A percentile compares a stretch with the other conserved stretches of the same genome.
Evolutionary conservation across 1,139 yeast species (phyloP).

Genomic region (Magnusiomyces fungicola): DNA sequence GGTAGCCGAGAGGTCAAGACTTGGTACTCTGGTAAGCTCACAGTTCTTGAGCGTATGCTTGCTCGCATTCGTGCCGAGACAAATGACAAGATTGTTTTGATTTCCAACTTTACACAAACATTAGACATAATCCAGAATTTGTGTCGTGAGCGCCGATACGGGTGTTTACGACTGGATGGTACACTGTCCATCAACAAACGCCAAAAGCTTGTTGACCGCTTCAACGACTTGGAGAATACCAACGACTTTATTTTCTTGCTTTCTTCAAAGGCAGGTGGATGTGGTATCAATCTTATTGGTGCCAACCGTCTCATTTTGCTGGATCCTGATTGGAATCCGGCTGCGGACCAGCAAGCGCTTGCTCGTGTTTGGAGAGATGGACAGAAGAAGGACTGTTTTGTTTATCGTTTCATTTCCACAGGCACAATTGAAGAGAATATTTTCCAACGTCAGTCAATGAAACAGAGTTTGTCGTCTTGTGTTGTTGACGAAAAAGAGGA

Average conservation of each 20-base stretch:
- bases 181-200: constrained; percentile 87
- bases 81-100: constrained; percentile 87
- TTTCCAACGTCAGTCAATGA: constrained; percentile 95
- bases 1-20: constrained; percentile 59
- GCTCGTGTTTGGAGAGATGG: constrained; percentile 99
- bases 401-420: constrained; percentile 85
- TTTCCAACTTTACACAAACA: constrained; percentile 92
- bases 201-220: constrained; percentile 83
- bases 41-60: constrained; percentile 61
- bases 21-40: constrained; percentile 50
- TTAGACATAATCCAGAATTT: constrained; percentile 80
- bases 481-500: constrained; percentile 96
- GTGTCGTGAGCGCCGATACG: constrained; percentile 71
- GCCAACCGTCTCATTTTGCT: constrained; percentile 83
- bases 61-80: constrained; percentile 70
- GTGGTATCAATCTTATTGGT: constrained; percentile 95
- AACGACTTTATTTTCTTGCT: constrained; percentile 75
- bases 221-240: constrained; percentile 82
- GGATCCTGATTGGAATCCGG: constrained; percentile 99
- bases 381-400: constrained; percentile 92
- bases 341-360: constrained; percentile 95
- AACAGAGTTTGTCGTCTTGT: constrained; percentile 84
- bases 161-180: constrained; percentile 83
- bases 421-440: constrained; percentile 97
- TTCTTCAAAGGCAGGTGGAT: constrained; percentile 97